phyloP scores from a whole-genome alignment of 2,329 filamentous ascomycete species.

The Sporothrix pallida region DNA sequence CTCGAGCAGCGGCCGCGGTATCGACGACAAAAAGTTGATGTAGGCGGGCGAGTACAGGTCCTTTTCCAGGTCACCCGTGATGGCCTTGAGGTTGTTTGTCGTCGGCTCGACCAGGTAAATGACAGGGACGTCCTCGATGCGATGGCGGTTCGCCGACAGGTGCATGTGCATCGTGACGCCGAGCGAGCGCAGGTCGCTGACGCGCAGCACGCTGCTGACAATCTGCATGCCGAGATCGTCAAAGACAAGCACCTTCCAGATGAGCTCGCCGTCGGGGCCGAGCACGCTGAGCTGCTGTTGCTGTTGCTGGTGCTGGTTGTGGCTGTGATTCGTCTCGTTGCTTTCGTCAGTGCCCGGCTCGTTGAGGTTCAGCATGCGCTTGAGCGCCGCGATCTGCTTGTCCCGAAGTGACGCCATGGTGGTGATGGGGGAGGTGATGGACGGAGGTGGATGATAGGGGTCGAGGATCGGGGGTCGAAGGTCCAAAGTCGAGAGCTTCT shows the following conservation, averaged over 20 bases:
- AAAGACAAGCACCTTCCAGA: slow-evolving; percentile 98
- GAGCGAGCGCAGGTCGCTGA: slow-evolving; percentile 89
- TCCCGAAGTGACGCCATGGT: slow-evolving; percentile 38
- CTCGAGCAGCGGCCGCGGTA: slow-evolving; percentile 87
- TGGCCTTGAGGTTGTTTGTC: slow-evolving; percentile 75
- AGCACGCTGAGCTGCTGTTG: slow-evolving; percentile 71
- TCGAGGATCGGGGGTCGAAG: neutral
- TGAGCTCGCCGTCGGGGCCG: slow-evolving; percentile 85
- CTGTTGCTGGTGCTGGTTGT: slow-evolving; percentile 56
- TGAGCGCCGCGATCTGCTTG: slow-evolving; percentile 62
- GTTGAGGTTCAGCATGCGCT: slow-evolving; percentile 95
- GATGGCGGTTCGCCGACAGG: slow-evolving; percentile 78
- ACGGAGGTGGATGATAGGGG: neutral
- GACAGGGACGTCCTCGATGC: slow-evolving; percentile 94
- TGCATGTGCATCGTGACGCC: slow-evolving; percentile 98
- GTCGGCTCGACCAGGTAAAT: slow-evolving; percentile 96
- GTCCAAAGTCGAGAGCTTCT: too few species aligned
- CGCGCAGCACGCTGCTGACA: slow-evolving; percentile 92
- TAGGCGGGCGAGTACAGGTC: slow-evolving; percentile 92
- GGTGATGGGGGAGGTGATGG: neutral
- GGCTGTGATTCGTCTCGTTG: slow-evolving; percentile 65
- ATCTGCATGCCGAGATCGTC: slow-evolving; percentile 90
- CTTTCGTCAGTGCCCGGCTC: slow-evolving; percentile 64
- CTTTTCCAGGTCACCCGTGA: slow-evolving; percentile 84
- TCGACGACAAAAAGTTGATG: slow-evolving; percentile 94